Evolutionary conservation across 768 basidiomycete species (phyloP).

Genomic region (Vishniacozyma victoriae): DNA sequence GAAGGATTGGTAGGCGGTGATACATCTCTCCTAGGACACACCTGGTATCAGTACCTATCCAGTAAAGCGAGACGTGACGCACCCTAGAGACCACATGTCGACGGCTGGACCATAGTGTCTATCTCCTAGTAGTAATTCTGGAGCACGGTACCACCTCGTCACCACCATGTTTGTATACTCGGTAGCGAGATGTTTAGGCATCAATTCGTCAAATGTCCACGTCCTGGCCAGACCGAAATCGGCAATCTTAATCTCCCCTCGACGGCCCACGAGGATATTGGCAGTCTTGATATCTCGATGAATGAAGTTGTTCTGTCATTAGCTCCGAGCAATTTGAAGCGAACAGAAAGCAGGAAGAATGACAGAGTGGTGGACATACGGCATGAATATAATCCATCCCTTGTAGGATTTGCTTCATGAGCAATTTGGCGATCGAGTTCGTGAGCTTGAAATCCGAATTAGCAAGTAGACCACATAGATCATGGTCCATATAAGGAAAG

Average conservation of each 20-base stretch:
- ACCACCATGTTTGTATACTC: constrained; percentile 97
- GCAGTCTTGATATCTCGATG: constrained; percentile 99
- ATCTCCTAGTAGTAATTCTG: constrained; percentile 84
- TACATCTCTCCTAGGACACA: constrained; percentile 99
- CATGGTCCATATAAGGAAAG: constrained; percentile 99
- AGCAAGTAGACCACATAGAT: constrained; percentile 87
- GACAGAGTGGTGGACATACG: constrained; percentile 52
- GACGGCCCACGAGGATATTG: constrained; percentile 85
- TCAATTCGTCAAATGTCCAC: constrained; percentile 39
- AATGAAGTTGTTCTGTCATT: constrained; percentile 76
- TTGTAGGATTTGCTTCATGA: constrained; percentile 92
- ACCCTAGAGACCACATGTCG: constrained; percentile 98
- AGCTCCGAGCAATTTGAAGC: not conserved
- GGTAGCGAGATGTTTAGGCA: constrained; percentile 49
- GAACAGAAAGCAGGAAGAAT: not conserved
- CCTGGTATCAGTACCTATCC: no score
- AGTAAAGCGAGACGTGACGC: constrained; percentile 40
- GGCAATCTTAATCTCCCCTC: constrained; percentile 77
- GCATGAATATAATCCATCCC: constrained; percentile 94
- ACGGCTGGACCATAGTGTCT: constrained; percentile 86
- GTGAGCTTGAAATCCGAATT: constrained; percentile 74
- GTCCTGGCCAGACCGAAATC: constrained; percentile 94
- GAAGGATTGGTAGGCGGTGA: constrained; percentile 73
- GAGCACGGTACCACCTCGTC: constrained; percentile 97
- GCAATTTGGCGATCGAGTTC: constrained; percentile 84